Percentiles rank a stretch among this genome's conserved stretches.
These are phyloP conservation scores for Clarkia xantiana DNA, from an alignment of 345 rosid genomes.

Conservation along the genomic window DNA sequence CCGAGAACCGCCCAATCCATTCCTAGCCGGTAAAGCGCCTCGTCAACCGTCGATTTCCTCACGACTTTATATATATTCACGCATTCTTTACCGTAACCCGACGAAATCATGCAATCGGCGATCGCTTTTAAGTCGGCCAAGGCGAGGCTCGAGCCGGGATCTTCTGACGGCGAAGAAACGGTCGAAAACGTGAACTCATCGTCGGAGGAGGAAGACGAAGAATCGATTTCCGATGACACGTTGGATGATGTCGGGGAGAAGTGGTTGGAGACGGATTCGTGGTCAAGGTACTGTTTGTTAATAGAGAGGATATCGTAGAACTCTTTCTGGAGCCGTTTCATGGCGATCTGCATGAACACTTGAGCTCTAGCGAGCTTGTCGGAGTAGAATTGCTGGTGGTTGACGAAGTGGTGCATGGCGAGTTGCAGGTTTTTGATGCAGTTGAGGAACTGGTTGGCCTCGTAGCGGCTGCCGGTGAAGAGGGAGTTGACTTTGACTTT, in stretches of 20 bases:
- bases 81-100: slow-evolving; percentile 60
- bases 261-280: slow-evolving; percentile 35
- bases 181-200: slow-evolving; percentile 8
- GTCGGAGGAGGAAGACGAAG: slow-evolving; percentile 11
- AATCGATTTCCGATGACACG: slow-evolving; percentile 16
- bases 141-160: slow-evolving; percentile 14
- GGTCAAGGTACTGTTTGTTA: slow-evolving; percentile 32
- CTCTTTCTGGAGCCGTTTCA: slow-evolving; percentile 61
- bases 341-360: slow-evolving; percentile 37
- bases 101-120: slow-evolving; percentile 50
- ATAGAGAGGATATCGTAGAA: slow-evolving; percentile 45
- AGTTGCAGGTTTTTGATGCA: slow-evolving; percentile 34
- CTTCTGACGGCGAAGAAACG: slow-evolving; percentile 4
- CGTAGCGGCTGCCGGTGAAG: slow-evolving; percentile 23
- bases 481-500: slow-evolving; percentile 18
- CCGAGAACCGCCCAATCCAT: slow-evolving; percentile 25
- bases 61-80: slow-evolving; percentile 30
- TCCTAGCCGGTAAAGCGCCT: slow-evolving; percentile 31
- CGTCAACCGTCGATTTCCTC: slow-evolving; percentile 43
- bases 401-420: slow-evolving; percentile 39
- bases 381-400: slow-evolving; percentile 21
- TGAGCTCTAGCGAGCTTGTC: slow-evolving; percentile 45
- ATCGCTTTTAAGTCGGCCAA: slow-evolving; percentile 43
- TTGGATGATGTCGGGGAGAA: slow-evolving; percentile 15
- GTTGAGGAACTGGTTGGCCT: slow-evolving; percentile 39